These are phyloP conservation scores for Trichomonascaceae sp. DNA, from an alignment of 1,139 yeast genomes.

Conservation along the genomic window DNA sequence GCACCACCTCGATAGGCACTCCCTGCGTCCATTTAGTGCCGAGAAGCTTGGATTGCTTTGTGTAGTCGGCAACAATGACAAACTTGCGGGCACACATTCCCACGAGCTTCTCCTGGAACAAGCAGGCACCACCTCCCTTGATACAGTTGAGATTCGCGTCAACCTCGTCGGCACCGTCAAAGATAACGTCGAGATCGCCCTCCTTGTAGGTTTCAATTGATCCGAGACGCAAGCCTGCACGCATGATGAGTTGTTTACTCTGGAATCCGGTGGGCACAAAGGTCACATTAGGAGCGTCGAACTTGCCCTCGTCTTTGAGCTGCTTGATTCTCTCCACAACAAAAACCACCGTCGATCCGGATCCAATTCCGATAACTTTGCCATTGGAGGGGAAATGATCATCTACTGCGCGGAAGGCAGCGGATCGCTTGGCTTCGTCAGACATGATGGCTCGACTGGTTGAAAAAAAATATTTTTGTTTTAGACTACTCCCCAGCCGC, in stretches of 20 bases:
- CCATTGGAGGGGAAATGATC: conserved; percentile 64
- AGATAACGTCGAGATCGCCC: conserved; percentile 67
- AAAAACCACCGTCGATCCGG: conserved; percentile 92
- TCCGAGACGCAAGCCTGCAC: conserved; percentile 68
- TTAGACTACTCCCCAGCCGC: no score
- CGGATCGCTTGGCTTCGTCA: conserved; percentile 65
- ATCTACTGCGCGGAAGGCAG: conserved; percentile 89
- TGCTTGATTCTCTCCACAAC: conserved; percentile 92
- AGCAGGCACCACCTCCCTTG: conserved; percentile 98
- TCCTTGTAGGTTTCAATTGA: conserved; percentile 65
- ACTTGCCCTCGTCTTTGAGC: conserved; percentile 33
- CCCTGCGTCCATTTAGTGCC: conserved; percentile 85
- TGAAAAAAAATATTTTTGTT: no score
- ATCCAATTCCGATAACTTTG: conserved; percentile 81
- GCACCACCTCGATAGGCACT: conserved; percentile 91
- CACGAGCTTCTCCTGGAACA: conserved; percentile 91
- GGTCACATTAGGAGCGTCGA: conserved; percentile 21
- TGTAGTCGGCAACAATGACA: conserved; percentile 82
- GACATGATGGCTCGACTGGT: no score
- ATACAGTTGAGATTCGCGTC: conserved; percentile 70
- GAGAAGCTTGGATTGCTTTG: conserved; percentile 56
- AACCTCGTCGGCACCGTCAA: conserved; percentile 98
- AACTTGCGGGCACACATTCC: conserved; percentile 69
- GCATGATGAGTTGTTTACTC: conserved; percentile 71
- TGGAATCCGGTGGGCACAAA: conserved; percentile 98